Evolutionary conservation across 1,139 yeast genomes (phyloP).

Genomic region (Kodamaea alishanica): DNA sequence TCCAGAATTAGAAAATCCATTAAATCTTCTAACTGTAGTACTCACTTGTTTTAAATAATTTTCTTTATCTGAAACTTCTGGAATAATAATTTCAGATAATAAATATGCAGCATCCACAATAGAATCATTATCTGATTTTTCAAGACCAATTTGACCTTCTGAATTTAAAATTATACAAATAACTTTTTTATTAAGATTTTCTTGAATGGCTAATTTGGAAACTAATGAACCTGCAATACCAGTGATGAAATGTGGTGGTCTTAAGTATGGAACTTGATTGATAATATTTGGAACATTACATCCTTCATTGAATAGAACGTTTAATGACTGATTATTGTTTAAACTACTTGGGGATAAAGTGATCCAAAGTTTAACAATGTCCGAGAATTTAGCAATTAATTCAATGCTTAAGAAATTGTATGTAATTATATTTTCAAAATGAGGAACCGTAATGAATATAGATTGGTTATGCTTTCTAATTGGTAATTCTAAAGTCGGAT

Average conservation of each 20-base stretch:
- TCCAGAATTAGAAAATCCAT: conserved; percentile 35
- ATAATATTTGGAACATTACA: conserved; percentile 6
- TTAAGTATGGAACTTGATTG: conserved; percentile 30
- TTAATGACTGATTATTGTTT: conserved; percentile 29
- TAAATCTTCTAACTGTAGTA: conserved; percentile 31
- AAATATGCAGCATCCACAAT: conserved; percentile 33
- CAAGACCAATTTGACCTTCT: conserved; percentile 58
- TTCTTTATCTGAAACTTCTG: conserved; percentile 11
- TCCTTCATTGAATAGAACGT: conserved; percentile 8
- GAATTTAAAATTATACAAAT: conserved; percentile 40
- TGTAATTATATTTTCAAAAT: conserved; percentile 28
- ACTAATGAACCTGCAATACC: conserved; percentile 47
- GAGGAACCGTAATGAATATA: conserved; percentile 30
- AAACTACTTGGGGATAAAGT: conserved; percentile 34
- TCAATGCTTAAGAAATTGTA: conserved; percentile 29
- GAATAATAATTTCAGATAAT: conserved; percentile 16
- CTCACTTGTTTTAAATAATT: conserved; percentile 26
- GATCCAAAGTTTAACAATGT: conserved; percentile 23
- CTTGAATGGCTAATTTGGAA: conserved; percentile 22
- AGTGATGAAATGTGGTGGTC: conserved; percentile 55
- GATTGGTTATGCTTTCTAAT: conserved; percentile 15
- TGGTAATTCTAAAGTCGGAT: conserved; percentile 24
- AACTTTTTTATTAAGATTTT: conserved; percentile 5
- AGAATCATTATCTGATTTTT: conserved; percentile 37
- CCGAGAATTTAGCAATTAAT: conserved; percentile 15